Evolutionary conservation across 139 green algal genomes (phyloP).

Genomic region (Chlamydomonas sphaeroides): DNA sequence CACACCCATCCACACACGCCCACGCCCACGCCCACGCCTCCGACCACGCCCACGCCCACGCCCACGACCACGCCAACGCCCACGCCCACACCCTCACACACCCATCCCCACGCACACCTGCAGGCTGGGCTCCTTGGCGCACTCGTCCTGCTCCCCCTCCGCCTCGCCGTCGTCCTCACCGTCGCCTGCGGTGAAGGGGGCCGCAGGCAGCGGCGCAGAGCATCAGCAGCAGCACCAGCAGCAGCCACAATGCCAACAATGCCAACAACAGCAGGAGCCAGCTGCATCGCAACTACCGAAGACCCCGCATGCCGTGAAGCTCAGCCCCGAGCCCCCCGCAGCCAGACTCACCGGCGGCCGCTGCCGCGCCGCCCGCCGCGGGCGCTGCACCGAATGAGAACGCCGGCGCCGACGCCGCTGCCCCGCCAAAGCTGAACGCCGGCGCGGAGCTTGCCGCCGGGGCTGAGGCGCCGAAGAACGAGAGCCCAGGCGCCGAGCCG

Average conservation of each 20-base stretch:
- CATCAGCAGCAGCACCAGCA: no score
- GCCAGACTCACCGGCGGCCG: background rate
- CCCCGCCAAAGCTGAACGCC: conserved; percentile 14
- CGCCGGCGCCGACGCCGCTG: background rate
- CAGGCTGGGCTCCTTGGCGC: conserved; percentile 35
- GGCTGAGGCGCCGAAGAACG: background rate
- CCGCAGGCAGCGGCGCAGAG: no score
- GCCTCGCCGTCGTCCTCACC: conserved; percentile 9
- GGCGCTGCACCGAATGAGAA: background rate
- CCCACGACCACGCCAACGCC: no score
- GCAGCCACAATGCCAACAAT: no score
- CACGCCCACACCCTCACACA: no score
- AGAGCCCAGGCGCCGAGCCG: background rate
- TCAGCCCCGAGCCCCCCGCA: no score
- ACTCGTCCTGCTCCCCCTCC: conserved; percentile 32
- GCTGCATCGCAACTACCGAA: no score
- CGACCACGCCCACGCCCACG: no score
- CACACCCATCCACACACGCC: no score
- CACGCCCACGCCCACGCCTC: no score
- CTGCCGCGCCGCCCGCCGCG: background rate
- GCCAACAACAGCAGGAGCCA: no score
- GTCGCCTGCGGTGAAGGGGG: background rate
- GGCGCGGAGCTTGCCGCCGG: background rate
- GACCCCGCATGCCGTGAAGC: no score
- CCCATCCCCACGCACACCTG: background rate